phyloP scores from a whole-genome alignment of 345 rosid genomes.

The Populus deltoides region DNA sequence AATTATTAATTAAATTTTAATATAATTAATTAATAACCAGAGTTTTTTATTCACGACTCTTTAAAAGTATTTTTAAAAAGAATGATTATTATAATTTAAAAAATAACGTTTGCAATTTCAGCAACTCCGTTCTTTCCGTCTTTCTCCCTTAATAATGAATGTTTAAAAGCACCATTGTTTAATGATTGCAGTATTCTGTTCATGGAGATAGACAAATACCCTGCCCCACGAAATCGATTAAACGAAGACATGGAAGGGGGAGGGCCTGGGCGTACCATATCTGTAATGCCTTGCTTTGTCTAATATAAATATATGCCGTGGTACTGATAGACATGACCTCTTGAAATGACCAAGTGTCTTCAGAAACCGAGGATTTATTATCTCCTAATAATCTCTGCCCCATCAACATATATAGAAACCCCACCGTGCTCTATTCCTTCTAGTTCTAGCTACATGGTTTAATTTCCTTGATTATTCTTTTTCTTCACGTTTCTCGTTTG shows the following conservation, averaged over 20 bases:
- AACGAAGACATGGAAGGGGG: background rate
- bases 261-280: background rate
- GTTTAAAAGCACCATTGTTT: background rate
- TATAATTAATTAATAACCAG: too few species aligned
- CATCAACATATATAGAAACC: background rate
- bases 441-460: background rate
- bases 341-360: background rate
- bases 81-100: background rate
- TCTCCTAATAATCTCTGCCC: background rate
- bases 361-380: background rate
- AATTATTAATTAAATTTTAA: too few species aligned
- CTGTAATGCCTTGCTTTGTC: background rate
- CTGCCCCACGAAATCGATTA: background rate
- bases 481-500: background rate
- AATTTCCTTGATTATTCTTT: background rate
- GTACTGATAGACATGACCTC: background rate
- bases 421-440: background rate
- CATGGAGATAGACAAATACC: background rate
- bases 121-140: background rate
- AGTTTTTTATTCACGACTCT: too few species aligned
- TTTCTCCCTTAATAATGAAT: background rate
- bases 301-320: background rate
- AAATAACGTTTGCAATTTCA: background rate
- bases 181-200: background rate
- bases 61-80: too few species aligned